Base-by-base conservation (phyloP, 2,329 filamentous ascomycete species). In the Xylaria sp. region DNA sequence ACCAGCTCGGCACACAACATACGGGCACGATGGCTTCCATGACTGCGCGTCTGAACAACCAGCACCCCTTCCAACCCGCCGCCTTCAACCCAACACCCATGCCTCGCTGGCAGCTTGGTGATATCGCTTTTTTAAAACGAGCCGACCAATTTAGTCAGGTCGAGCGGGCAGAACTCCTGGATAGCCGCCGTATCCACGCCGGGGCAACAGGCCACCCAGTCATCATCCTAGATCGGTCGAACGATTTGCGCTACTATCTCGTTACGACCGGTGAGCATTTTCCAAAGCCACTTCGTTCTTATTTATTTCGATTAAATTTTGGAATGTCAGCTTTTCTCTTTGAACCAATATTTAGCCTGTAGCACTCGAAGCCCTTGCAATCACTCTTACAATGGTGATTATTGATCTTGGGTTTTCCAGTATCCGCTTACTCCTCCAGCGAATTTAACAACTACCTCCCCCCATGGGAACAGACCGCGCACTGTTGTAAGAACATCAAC, bases 401-500 rank as follows among this genome's bases (percentile, higher is more conserved):
- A n/a, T n/a, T n/a, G n/a, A n/a, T n/a, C n/a, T n/a, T n/a, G n/a
- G n/a, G n/a, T n/a, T n/a, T n/a, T n/a, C n/a, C n/a, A n/a, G 67
- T 77, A 25, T 75, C 74, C 19, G 74, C 76, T 3, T 78, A 75
- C 60, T 33, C 51, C 9, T 73, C 71, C 1, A 60, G 64, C 5
- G 29, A 56, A 1, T 9, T 61, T 2, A 72, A 71, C 31, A 29
- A 63, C 37, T 68, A 69, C 38, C 62, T 67, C 0, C 58, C 74
- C 0, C 76, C 76, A 3, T 78, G 75, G 76, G 33, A 67, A 9
- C 73, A 76, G 43, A 0, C 0, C 0, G 27, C 0, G 17, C 75
- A 77, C 64, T 6, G 1, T 3, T 4, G 8, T 0, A 76, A 77
- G 41, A 15, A 21, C 1, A 35, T 21, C 1, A n/a, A 61, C 27